Evolutionary conservation across 2,329 filamentous ascomycete genomes (phyloP), one percentile per base, ranked within the genome.

Genomic region (Xylaria polymorpha): DNA sequence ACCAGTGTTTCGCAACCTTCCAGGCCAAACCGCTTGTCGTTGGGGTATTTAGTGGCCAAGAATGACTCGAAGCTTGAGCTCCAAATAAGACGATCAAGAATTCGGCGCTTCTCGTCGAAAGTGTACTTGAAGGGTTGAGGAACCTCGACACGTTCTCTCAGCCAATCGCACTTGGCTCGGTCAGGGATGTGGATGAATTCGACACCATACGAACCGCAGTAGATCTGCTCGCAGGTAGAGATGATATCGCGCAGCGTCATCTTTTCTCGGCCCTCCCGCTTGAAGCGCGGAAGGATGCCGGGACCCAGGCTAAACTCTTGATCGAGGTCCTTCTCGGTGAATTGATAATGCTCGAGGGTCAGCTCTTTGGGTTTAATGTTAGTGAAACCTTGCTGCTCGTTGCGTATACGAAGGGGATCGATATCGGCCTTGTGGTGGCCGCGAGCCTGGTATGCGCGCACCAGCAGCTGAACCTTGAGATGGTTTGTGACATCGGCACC

Each of bases 131-230:
- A 99, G 14, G 96, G 94, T 76, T 91, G 89, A 55, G 95, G 95
- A 61, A 98, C 92, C 85, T 99, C 96, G 76, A 98, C 88, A 72
- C 96, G 93, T 83, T 97, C 93, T 77, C 96, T 91, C 71, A 99
- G 90, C 96, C 96, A 99, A 84, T 99, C 96, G 85, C 96, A 99
- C 83, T 97, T 96, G 80, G 95, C 93, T 78, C 96, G 89, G 81
- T 99, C 95, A 67, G 96, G 95, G 73, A 99, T 99, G 83, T 99
- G 96, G 79, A 99, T 98, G 84, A 98, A 99, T 83, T 99, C 96
- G 68, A 98, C 90, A 81, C 96, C 95, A 80, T 97, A 98, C n/a
- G 94, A 94, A 74, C 96, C 94, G 80, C 94, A 97, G 87, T 99
- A 99, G 78, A 97, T 93, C 80, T 90, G 92, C 84, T 99, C 96